phyloP scores from a whole-genome alignment of 495 filamentous ascomycete species.

The Xanthoparmelia taractica region DNA sequence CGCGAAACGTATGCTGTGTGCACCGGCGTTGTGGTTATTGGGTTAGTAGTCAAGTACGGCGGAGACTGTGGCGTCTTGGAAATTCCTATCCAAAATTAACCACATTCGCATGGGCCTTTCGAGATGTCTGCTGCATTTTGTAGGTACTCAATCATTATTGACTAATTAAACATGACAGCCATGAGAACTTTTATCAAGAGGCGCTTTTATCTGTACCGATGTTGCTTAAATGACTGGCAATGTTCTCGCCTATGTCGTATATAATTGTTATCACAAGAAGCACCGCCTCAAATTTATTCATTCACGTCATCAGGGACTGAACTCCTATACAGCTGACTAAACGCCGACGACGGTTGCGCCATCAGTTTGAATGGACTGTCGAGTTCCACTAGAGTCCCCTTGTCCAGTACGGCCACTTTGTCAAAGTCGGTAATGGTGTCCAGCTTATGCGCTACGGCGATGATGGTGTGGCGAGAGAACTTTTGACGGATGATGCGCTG shows the following conservation, averaged over 20 bases:
- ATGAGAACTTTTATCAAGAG: background rate
- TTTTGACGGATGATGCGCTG: slow-evolving; percentile 52
- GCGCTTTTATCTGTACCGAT: background rate
- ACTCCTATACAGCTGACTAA: slow-evolving; percentile 19
- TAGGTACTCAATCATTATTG: no score
- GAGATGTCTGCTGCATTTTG: no score
- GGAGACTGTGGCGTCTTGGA: no score
- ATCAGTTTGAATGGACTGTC: slow-evolving; percentile 36
- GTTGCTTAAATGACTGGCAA: background rate
- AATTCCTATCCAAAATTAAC: no score
- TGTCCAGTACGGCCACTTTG: slow-evolving; percentile 41
- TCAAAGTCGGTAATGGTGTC: slow-evolving; percentile 51
- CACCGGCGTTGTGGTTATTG: no score
- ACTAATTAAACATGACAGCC: no score
- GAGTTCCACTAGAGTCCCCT: slow-evolving; percentile 40
- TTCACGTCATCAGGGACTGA: background rate
- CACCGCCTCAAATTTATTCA: background rate
- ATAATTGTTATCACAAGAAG: no score
- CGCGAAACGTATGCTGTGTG: no score
- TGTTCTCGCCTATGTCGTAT: no score
- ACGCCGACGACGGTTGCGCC: slow-evolving; percentile 14
- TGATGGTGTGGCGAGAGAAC: slow-evolving; percentile 50
- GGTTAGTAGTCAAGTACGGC: no score
- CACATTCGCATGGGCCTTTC: no score
- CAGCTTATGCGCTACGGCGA: slow-evolving; percentile 58